Evolutionary conservation across 257 asterid species (phyloP).

Genomic region (Mentha longifolia): DNA sequence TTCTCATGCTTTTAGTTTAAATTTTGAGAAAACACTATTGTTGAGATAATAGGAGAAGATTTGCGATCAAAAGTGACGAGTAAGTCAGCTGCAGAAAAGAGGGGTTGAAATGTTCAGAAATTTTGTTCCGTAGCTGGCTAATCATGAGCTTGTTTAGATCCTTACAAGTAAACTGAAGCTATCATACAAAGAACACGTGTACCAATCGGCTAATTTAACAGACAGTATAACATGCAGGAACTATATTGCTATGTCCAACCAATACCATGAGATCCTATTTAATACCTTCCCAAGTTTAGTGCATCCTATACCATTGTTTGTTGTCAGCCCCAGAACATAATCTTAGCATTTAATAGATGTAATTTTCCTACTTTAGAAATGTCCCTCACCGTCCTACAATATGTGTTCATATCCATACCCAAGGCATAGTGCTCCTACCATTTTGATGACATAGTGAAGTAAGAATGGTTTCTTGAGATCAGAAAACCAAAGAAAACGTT

Average conservation of each 20-base stretch:
- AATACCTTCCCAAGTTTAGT: neutral
- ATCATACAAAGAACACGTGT: neutral
- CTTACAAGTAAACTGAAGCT: neutral
- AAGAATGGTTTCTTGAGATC: neutral
- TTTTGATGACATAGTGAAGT: neutral
- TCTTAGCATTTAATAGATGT: neutral
- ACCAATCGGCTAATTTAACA: neutral
- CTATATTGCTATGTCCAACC: neutral
- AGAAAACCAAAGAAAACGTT: too few relatives aligned
- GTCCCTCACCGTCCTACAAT: neutral
- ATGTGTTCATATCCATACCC: neutral
- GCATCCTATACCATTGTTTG: neutral
- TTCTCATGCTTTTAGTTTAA: neutral
- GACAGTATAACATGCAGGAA: neutral
- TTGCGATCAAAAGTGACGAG: neutral
- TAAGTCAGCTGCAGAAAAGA: neutral
- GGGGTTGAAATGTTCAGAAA: conserved; percentile 6
- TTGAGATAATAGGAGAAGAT: neutral
- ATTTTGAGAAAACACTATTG: neutral
- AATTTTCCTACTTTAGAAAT: neutral
- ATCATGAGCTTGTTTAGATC: neutral
- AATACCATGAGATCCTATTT: neutral
- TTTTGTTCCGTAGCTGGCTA: neutral
- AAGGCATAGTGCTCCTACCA: neutral
- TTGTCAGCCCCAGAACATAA: neutral